Conservation (phyloP, 305 asterid species). For the Fraxinus ornus region DNA sequence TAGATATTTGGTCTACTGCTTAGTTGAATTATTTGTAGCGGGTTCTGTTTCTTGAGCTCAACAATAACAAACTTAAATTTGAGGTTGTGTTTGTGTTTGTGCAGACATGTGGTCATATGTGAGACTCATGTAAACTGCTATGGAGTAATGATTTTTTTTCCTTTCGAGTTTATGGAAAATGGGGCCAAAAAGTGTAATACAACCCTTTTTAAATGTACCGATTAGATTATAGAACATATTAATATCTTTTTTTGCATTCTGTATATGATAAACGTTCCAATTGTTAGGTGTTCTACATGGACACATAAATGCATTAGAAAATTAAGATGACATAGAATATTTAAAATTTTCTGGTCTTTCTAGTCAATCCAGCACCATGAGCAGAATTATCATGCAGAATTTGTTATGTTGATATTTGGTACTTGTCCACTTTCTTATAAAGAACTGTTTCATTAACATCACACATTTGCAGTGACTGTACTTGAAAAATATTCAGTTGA, state of each 20-base stretch:
- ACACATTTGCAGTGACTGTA: slow-evolving; percentile 16
- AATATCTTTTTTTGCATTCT: neutral
- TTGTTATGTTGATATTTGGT: neutral
- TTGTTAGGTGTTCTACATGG: slow-evolving; percentile 8
- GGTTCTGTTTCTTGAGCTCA: neutral
- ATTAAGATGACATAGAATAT: neutral
- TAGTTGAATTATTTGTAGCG: neutral
- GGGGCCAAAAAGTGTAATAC: neutral
- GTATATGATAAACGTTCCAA: neutral
- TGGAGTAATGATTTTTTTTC: neutral
- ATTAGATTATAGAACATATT: neutral
- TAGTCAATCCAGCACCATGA: neutral
- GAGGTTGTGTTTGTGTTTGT: neutral
- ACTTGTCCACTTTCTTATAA: neutral
- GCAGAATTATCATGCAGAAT: neutral
- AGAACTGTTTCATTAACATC: slow-evolving; percentile 3
- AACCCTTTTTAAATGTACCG: neutral
- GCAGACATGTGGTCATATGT: neutral
- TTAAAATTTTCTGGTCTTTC: neutral
- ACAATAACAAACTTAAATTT: neutral
- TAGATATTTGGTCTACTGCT: neutral
- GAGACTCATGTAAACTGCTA: neutral
- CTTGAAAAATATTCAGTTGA: slow-evolving; percentile 22
- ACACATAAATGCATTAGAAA: neutral
- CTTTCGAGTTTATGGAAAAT: slow-evolving; percentile 6